These are phyloP conservation scores for Amanita exitialis DNA, from an alignment of 768 basidiomycete species.

Conservation along the genomic window DNA sequence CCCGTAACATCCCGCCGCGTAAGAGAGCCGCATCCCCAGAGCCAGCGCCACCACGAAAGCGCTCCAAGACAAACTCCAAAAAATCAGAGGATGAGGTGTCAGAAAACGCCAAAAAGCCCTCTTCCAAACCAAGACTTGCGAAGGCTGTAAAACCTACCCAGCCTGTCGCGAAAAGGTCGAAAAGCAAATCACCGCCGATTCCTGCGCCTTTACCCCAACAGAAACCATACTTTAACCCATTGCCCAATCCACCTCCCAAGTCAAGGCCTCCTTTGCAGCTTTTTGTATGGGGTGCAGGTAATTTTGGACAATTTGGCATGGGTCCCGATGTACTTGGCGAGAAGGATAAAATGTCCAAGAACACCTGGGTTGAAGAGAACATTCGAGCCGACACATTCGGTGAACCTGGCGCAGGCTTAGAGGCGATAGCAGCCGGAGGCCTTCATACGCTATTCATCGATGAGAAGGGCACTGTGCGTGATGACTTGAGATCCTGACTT, in stretches of 20 bases:
- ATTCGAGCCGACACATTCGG: constrained; percentile 68
- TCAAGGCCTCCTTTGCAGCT: constrained; percentile 59
- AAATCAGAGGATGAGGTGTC: constrained; percentile 32
- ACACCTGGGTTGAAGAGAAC: constrained; percentile 66
- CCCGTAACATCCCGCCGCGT: constrained; percentile 23
- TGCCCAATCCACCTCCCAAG: constrained; percentile 49
- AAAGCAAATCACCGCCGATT: constrained; percentile 14
- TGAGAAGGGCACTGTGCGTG: constrained; percentile 78
- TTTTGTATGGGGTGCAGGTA: constrained; percentile 87
- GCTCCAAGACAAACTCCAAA: constrained; percentile 30
- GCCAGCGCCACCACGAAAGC: constrained; percentile 39
- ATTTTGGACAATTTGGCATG: constrained; percentile 93
- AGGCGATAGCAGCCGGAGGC: constrained; percentile 74
- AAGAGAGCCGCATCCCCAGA: constrained; percentile 47
- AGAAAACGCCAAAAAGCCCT: constrained; percentile 11
- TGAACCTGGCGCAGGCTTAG: constrained; percentile 66
- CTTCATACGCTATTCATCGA: constrained; percentile 86
- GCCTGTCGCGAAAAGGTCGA: constrained; percentile 8
- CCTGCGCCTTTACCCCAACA: constrained; percentile 25
- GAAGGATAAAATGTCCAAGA: constrained; percentile 66
- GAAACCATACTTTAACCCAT: constrained; percentile 54
- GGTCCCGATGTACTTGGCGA: constrained; percentile 69
- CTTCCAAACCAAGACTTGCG: constrained; percentile 8
- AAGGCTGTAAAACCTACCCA: constrained; percentile 7
- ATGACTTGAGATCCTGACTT: constrained; percentile 3